These are phyloP conservation scores for Cystobasidium slooffiae DNA, from an alignment of 1,284 basidiomycete species.

Conservation along the genomic window DNA sequence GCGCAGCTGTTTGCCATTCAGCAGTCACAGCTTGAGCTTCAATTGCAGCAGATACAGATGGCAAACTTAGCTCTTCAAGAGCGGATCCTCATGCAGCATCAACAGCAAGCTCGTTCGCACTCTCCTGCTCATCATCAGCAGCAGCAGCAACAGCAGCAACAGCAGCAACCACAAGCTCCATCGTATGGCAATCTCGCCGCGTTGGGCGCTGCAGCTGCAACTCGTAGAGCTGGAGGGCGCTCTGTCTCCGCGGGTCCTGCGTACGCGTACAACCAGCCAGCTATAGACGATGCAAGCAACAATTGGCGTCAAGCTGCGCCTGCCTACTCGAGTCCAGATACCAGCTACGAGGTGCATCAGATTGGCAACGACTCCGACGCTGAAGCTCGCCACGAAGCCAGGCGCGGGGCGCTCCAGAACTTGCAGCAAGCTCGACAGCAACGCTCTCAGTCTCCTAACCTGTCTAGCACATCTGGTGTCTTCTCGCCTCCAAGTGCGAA, in stretches of 20 bases:
- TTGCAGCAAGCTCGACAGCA: slow-evolving; percentile 32
- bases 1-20: slow-evolving; percentile 36
- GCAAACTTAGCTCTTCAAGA: slow-evolving; percentile 39
- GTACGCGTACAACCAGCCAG: neutral
- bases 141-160: slow-evolving; percentile 15
- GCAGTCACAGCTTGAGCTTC: slow-evolving; percentile 42
- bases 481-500: slow-evolving; percentile 25
- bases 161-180: neutral
- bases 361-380: neutral
- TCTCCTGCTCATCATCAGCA: slow-evolving; percentile 3
- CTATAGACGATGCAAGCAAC: neutral
- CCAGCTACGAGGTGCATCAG: slow-evolving; percentile 5
- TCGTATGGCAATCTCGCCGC: slow-evolving; percentile 7
- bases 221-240: neutral
- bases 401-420: slow-evolving; percentile 21
- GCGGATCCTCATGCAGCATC: slow-evolving; percentile 41
- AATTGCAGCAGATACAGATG: slow-evolving; percentile 43
- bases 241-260: slow-evolving; percentile 23
- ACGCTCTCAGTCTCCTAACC: slow-evolving; percentile 5
- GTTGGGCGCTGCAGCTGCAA: slow-evolving; percentile 2
- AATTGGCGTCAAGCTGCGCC: neutral
- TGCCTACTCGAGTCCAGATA: neutral
- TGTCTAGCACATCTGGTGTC: slow-evolving; percentile 2
- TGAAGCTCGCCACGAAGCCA: slow-evolving; percentile 3
- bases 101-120: slow-evolving; percentile 12